Conservation (phyloP, 1,139 yeast genomes). For the Lodderomyces theae region DNA sequence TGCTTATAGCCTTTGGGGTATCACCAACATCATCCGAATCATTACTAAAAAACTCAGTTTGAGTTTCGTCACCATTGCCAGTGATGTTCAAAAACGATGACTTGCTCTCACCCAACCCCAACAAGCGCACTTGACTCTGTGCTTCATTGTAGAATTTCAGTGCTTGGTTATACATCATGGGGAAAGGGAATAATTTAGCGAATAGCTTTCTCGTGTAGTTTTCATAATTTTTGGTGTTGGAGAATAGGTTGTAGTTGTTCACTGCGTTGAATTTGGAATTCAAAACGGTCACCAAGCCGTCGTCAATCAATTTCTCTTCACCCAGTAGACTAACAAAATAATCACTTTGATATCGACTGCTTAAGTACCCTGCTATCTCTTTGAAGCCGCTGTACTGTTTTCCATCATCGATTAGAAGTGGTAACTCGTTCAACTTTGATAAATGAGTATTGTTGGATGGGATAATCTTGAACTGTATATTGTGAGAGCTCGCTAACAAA, state of each 20-base stretch:
- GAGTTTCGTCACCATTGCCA: conserved; percentile 13
- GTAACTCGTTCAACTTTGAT: conserved; percentile 53
- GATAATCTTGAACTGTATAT: conserved; percentile 33
- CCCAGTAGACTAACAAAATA: conserved; percentile 7
- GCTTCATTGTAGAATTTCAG: conserved; percentile 52
- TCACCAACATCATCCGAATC: conserved; percentile 20
- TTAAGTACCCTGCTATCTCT: conserved; percentile 37
- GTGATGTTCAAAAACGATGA: conserved; percentile 30
- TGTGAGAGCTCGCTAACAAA: conserved; percentile 8
- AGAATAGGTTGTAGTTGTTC: conserved; percentile 60
- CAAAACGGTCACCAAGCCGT: conserved; percentile 29
- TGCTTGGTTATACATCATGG: conserved; percentile 83
- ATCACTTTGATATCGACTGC: conserved; percentile 19
- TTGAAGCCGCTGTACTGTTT: conserved; percentile 45
- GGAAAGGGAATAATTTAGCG: conserved; percentile 64
- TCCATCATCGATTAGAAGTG: conserved; percentile 44
- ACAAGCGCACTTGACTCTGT: conserved; percentile 35
- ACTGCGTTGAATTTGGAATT: conserved; percentile 43
- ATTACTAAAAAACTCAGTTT: conserved; percentile 30
- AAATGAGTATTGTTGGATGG: conserved; percentile 60
- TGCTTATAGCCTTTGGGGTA: conserved; percentile 41
- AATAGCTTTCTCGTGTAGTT: conserved; percentile 60
- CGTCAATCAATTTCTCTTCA: conserved; percentile 24
- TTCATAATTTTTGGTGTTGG: conserved; percentile 64
- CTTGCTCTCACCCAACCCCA: conserved; percentile 37